Percentiles rank a stretch among this genome's conserved stretches.
These are phyloP conservation scores for Pholiota adiposa DNA, from an alignment of 1,284 basidiomycete genomes.

Conservation along the genomic window DNA sequence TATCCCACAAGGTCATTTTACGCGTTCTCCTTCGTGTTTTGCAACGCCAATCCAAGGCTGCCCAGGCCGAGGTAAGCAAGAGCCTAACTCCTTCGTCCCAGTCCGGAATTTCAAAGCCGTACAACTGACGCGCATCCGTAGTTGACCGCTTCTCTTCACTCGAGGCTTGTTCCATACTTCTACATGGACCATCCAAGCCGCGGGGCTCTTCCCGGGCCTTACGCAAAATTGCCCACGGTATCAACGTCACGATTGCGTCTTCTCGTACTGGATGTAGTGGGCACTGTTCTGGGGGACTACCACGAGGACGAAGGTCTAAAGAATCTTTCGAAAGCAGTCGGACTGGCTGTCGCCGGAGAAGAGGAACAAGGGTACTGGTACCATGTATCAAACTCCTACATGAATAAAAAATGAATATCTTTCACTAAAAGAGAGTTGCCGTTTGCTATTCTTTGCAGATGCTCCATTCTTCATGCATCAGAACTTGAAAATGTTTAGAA, in stretches of 20 bases:
- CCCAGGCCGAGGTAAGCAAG: conserved; percentile 44
- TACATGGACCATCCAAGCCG: conserved; percentile 69
- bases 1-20: conserved; percentile 52
- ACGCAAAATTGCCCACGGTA: conserved; percentile 57
- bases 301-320: conserved; percentile 23
- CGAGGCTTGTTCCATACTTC: conserved; percentile 80
- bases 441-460: neutral
- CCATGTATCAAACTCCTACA: conserved; percentile 23
- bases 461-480: neutral
- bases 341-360: conserved; percentile 42
- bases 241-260: conserved; percentile 32
- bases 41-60: conserved; percentile 57
- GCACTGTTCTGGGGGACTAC: conserved; percentile 25
- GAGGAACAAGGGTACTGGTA: conserved; percentile 49
- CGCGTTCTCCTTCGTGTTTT: conserved; percentile 64
- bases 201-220: conserved; percentile 78
- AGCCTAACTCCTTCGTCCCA: neutral
- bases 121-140: conserved; percentile 29
- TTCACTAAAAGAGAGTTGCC: neutral
- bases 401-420: conserved; percentile 17
- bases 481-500: too few species aligned
- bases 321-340: conserved; percentile 41
- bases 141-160: conserved; percentile 49
- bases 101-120: neutral
- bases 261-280: conserved; percentile 43